A percentile compares a stretch with the other conserved stretches of the same genome.
These are phyloP conservation scores for Nothophoma quercina DNA, from an alignment of 2,329 filamentous ascomycete species.

Conservation along the genomic window DNA sequence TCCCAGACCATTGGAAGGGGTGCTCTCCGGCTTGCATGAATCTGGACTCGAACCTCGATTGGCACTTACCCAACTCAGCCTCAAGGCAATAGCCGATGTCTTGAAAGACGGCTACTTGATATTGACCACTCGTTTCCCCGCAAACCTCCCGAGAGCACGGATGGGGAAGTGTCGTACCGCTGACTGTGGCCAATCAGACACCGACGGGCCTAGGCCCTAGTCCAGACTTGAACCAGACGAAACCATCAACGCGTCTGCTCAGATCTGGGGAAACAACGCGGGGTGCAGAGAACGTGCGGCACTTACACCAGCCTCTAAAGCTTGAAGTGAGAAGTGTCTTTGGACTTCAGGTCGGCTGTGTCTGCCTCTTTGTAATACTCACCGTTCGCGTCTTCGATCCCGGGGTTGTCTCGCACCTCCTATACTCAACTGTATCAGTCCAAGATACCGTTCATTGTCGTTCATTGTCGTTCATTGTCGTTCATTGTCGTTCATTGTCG, in stretches of 20 bases:
- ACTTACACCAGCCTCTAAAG: conserved; percentile 4
- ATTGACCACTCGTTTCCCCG: neutral
- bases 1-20: neutral
- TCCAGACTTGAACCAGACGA: conserved; percentile 5
- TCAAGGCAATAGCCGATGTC: conserved; percentile 11
- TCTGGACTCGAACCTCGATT: conserved; percentile 4
- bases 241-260: neutral
- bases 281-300: conserved; percentile 6
- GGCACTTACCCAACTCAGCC: conserved; percentile 1
- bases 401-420: neutral
- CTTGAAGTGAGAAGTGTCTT: conserved; percentile 3
- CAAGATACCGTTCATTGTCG: too few species aligned
- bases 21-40: conserved; percentile 5
- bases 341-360: neutral
- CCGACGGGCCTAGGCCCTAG: neutral
- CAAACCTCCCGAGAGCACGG: conserved; percentile 3
- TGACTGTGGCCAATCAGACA: neutral
- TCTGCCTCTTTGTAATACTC: neutral
- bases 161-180: neutral
- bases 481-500: too few species aligned
- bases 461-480: too few species aligned
- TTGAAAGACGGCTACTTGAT: conserved; percentile 10
- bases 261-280: conserved; percentile 12
- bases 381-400: neutral
- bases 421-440: too few species aligned